Evolutionary conservation across 2,329 filamentous ascomycete species (phyloP).

Genomic region (Verticillium klebahnii): DNA sequence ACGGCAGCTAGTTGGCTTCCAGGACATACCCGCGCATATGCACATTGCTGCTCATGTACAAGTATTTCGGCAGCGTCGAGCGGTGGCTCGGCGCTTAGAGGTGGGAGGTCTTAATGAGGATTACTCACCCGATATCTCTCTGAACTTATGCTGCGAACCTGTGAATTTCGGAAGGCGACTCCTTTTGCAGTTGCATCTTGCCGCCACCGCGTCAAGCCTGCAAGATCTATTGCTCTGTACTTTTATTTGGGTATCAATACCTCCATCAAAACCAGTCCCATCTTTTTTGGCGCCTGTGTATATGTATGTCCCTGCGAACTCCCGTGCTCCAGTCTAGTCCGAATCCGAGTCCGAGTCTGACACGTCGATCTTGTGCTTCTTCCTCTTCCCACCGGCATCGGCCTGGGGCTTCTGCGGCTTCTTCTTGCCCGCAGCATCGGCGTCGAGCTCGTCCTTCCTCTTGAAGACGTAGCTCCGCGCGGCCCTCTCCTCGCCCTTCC

Average conservation of each 20-base stretch:
- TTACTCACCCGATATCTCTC: not conserved
- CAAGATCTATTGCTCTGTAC: not conserved
- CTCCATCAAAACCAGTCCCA: not conserved
- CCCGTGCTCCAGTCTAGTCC: not conserved
- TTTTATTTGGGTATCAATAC: not conserved
- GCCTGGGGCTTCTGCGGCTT: conserved; percentile 16
- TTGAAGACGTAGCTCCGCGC: conserved; percentile 60
- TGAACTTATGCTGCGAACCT: not conserved
- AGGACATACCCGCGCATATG: not conserved
- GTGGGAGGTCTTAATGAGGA: not conserved
- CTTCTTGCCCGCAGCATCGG: conserved; percentile 21
- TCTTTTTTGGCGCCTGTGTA: not conserved
- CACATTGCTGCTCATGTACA: not conserved
- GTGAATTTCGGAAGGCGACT: not conserved
- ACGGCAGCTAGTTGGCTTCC: not conserved
- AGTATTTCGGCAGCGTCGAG: not conserved
- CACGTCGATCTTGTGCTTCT: conserved; percentile 19
- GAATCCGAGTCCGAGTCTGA: conserved; percentile 21
- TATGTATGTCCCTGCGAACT: not conserved
- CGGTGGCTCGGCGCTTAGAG: not conserved
- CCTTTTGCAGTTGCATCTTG: not conserved
- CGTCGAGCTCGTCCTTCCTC: conserved; percentile 46
- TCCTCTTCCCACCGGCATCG: conserved; percentile 22
- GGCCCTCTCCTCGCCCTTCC: conserved; percentile 36
- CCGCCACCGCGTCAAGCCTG: not conserved